These are phyloP conservation scores for Tricholoma saponaceum DNA, from an alignment of 768 basidiomycete species.

Conservation along the genomic window DNA sequence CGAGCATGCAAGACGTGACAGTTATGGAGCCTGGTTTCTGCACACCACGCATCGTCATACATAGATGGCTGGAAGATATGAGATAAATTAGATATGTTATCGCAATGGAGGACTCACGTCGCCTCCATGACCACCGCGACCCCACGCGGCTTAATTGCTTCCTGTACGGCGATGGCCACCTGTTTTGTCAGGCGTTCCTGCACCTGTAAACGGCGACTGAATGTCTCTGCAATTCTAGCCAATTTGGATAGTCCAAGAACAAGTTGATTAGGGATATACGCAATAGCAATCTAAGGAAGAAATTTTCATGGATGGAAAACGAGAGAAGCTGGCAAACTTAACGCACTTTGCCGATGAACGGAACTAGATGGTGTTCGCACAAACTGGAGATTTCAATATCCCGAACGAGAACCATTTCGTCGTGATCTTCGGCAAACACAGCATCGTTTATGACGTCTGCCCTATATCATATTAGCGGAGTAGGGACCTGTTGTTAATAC, in stretches of 20 bases:
- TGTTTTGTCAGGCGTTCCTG: constrained; percentile 98
- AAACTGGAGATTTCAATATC: constrained; percentile 97
- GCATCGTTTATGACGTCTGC: constrained; percentile 98
- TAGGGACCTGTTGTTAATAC: constrained; percentile 12
- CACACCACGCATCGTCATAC: constrained; percentile 99
- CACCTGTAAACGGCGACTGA: constrained; percentile 91
- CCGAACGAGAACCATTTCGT: constrained; percentile 98
- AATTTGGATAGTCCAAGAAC: constrained; percentile 96
- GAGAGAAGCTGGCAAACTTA: constrained; percentile 4
- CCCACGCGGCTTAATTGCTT: constrained; percentile 95
- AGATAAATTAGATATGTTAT: constrained; percentile 7
- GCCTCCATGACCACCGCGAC: constrained; percentile 99
- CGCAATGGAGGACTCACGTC: constrained; percentile 50
- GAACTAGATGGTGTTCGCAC: constrained; percentile 98
- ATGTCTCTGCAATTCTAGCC: constrained; percentile 95
- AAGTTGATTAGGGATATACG: constrained; percentile 92
- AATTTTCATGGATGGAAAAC: constrained; percentile 19
- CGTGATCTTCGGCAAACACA: constrained; percentile 97
- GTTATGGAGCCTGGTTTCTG: constrained; percentile 97
- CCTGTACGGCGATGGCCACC: constrained; percentile 96
- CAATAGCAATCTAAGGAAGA: constrained; percentile 80
- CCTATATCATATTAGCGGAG: constrained; percentile 11
- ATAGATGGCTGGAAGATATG: constrained; percentile 67
- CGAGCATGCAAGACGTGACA: constrained; percentile 96
- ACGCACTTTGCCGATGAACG: constrained; percentile 93